Evolutionary conservation across 75 land plant genomes (phyloP).

Genomic region (Selaginella moellendorffii): DNA sequence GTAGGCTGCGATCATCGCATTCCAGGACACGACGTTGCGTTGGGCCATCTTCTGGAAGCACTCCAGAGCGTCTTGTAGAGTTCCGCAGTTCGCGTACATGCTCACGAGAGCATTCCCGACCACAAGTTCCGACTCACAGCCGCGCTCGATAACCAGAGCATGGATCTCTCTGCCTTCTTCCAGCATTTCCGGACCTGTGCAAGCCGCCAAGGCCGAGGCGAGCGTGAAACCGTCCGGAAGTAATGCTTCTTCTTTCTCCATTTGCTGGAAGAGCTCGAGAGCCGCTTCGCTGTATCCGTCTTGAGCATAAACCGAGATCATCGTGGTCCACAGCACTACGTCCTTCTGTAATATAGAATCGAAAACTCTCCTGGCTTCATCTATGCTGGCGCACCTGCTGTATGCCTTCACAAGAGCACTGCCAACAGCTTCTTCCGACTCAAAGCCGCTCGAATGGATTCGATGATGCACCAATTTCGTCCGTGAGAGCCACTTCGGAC

Average conservation of each 20-base stretch:
- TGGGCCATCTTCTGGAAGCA: conserved; percentile 31
- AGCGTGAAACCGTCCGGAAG: background rate
- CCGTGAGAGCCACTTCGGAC: no score
- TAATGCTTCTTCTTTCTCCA: background rate
- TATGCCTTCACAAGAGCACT: no score
- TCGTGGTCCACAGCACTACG: background rate
- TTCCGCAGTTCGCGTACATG: background rate
- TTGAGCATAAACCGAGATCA: background rate
- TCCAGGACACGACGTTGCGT: no score
- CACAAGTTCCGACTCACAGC: background rate
- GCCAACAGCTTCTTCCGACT: no score
- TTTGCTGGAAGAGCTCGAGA: background rate
- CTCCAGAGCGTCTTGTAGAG: conserved; percentile 20
- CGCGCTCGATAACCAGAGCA: background rate
- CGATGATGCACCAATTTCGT: no score
- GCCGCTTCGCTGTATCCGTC: background rate
- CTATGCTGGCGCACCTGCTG: background rate
- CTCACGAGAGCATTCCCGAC: background rate
- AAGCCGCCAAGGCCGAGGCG: background rate
- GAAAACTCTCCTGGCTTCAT: background rate
- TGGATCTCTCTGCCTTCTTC: background rate
- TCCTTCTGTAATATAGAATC: background rate
- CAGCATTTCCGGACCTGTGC: background rate
- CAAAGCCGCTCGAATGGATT: no score
- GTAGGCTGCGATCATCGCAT: no score